Percentiles rank a stretch among this genome's conserved stretches.
Conservation (phyloP, 441 rosid genomes). For the Euphorbia celastroides region DNA sequence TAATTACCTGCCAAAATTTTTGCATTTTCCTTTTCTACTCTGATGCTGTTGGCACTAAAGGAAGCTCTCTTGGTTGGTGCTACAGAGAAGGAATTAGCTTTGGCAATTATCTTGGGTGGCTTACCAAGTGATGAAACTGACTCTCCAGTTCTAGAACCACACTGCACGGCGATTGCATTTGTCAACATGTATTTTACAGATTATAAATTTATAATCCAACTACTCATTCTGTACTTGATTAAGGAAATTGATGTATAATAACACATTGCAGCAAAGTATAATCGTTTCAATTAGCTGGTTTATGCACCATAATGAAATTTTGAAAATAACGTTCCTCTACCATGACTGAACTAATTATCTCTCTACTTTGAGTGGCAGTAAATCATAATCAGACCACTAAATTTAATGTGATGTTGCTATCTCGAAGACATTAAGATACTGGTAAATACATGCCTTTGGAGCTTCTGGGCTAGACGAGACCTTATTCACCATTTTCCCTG, state of each 20-base stretch:
- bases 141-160: slow-evolving; percentile 30
- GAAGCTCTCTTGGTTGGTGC: slow-evolving; percentile 52
- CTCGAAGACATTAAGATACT: background rate
- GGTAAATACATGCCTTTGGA: slow-evolving; percentile 27
- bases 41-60: slow-evolving; percentile 42
- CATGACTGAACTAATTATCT: background rate
- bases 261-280: too few relatives aligned
- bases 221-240: background rate
- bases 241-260: background rate
- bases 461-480: slow-evolving; percentile 33
- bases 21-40: slow-evolving; percentile 44
- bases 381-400: background rate
- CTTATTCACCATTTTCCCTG: slow-evolving; percentile 44
- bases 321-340: background rate
- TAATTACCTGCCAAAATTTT: slow-evolving; percentile 38
- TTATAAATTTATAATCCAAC: background rate
- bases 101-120: slow-evolving; percentile 44
- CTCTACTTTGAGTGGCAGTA: slow-evolving; percentile 2
- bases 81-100: slow-evolving; percentile 29
- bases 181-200: slow-evolving; percentile 8
- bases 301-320: background rate
- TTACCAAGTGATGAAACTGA: slow-evolving; percentile 38
- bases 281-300: background rate
- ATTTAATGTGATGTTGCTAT: background rate
- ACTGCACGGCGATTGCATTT: slow-evolving; percentile 29